These are phyloP conservation scores for Yamagishiella unicocca DNA, from an alignment of 139 green algal species.

Conservation along the genomic window DNA sequence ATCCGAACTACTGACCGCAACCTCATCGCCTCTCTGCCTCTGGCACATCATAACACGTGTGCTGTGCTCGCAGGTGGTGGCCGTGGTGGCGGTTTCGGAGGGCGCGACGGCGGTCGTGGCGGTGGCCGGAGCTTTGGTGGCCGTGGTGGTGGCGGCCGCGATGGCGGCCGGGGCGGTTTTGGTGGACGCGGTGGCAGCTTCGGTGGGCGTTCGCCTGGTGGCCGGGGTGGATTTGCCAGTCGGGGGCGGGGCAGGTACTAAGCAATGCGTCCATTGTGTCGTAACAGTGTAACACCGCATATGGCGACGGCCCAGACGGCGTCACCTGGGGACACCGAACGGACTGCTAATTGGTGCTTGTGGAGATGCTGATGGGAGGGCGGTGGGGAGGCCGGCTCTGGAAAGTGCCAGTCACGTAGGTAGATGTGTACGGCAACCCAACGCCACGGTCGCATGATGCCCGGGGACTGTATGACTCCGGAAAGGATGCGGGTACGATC, in stretches of 20 bases:
- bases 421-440: too few species aligned
- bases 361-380: not conserved
- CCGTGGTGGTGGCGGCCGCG: slow-evolving; percentile 54
- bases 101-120: slow-evolving; percentile 38
- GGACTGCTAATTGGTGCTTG: not conserved
- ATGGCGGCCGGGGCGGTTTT: slow-evolving; percentile 52
- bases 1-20: too few species aligned
- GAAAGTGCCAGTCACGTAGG: too few species aligned
- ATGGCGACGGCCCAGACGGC: not conserved
- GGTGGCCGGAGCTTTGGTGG: slow-evolving; percentile 45
- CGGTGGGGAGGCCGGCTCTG: too few species aligned
- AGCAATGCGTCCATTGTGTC: not conserved
- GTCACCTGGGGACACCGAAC: too few species aligned
- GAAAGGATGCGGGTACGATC: too few species aligned
- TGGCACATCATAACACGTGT: too few species aligned
- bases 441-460: too few species aligned
- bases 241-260: not conserved
- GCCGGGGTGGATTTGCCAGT: not conserved
- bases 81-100: slow-evolving; percentile 47
- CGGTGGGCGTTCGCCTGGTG: not conserved
- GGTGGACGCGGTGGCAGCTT: not conserved
- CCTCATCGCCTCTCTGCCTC: too few species aligned
- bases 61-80: too few species aligned
- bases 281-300: not conserved
- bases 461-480: too few species aligned